Percentiles rank a stretch among this genome's conserved stretches.
phyloP scores from a whole-genome alignment of 176 grass and related monocot species.

The Bromus sterilis region DNA sequence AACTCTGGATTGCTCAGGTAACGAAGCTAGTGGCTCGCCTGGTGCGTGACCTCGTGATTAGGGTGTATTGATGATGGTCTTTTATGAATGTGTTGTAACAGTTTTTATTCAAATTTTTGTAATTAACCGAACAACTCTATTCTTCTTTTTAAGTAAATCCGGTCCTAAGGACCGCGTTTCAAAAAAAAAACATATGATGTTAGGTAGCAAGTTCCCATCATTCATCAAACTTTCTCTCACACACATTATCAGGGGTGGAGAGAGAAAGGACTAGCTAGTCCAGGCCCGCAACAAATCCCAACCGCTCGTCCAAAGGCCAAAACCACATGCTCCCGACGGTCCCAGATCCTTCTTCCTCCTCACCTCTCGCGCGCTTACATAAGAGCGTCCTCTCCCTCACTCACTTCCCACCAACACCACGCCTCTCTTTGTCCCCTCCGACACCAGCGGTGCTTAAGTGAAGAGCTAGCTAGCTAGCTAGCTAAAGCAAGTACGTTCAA shows the following conservation, averaged over 20 bases:
- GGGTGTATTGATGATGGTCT: no score
- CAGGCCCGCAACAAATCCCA: constrained; percentile 22
- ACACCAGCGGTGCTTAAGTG: not conserved
- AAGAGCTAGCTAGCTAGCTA: not conserved
- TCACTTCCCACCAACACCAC: constrained; percentile 23
- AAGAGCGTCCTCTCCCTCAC: constrained; percentile 18
- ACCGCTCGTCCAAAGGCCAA: not conserved
- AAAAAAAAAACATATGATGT: no score
- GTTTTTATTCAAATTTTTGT: no score
- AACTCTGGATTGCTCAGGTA: no score
- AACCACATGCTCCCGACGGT: not conserved
- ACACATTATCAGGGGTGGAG: not conserved
- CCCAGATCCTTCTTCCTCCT: not conserved
- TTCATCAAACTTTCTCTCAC: not conserved
- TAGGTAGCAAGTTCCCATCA: not conserved
- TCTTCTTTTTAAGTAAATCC: no score
- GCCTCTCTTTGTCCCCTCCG: not conserved
- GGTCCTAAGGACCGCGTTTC: no score
- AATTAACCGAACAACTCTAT: no score
- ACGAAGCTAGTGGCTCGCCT: no score
- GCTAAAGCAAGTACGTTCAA: not conserved
- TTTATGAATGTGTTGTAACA: no score
- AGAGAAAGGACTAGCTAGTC: not conserved
- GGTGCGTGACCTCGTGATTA: no score
- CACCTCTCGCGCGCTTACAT: constrained; percentile 23